A percentile compares a stretch with the other conserved stretches of the same genome.
Evolutionary conservation across 345 rosid species (phyloP).

Genomic region (Corchorus olitorius): DNA sequence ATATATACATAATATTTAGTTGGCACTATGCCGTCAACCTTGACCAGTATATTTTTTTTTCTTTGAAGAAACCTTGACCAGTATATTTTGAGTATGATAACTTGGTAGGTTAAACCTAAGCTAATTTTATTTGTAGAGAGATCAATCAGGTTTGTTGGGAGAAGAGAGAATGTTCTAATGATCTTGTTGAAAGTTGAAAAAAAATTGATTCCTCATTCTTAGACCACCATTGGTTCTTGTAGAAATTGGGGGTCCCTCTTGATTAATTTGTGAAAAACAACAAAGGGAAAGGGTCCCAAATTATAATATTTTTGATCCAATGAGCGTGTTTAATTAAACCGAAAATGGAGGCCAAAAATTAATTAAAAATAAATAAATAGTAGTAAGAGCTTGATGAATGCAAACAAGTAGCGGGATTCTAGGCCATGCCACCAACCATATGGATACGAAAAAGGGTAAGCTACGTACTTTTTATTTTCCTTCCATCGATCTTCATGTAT

Average conservation of each 20-base stretch:
- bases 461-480: background rate
- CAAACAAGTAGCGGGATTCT: conserved; percentile 25
- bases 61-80: too few relatives aligned
- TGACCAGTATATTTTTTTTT: background rate
- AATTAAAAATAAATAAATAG: background rate
- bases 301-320: background rate
- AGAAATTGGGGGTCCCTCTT: background rate
- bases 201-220: background rate
- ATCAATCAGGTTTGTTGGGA: conserved; percentile 11
- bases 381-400: background rate
- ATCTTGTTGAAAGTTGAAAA: conserved; percentile 10
- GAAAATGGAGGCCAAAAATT: background rate
- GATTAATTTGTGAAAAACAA: background rate
- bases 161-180: conserved; percentile 18
- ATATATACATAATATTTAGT: background rate
- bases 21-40: background rate
- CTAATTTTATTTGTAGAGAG: background rate
- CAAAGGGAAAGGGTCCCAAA: background rate
- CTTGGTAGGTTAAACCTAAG: background rate
- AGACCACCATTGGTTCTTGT: conserved; percentile 1
- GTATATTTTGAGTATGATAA: conserved; percentile 1
- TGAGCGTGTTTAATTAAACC: background rate
- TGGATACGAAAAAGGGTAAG: background rate
- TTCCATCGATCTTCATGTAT: background rate
- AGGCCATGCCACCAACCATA: conserved; percentile 33